Conservation (phyloP, 2,329 filamentous ascomycete species). For the Aspergillus uvarum region DNA sequence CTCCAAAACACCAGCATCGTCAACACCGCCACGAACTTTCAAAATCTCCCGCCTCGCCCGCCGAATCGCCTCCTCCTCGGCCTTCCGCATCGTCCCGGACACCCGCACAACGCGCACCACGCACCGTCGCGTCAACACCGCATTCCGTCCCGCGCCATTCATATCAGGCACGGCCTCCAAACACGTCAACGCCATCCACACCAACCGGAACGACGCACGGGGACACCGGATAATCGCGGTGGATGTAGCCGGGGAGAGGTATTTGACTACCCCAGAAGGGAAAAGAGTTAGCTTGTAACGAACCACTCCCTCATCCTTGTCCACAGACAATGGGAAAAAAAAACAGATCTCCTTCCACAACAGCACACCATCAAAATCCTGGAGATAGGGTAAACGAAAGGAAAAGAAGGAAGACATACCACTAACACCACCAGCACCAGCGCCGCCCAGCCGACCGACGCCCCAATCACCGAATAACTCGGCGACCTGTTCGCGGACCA, state of each 20-base stretch:
- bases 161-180: slow-evolving; percentile 67
- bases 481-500: slow-evolving; percentile 68
- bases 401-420: too few species aligned
- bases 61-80: slow-evolving; percentile 83
- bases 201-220: slow-evolving; percentile 76
- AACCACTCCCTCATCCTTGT: too few species aligned
- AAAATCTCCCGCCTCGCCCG: slow-evolving; percentile 71
- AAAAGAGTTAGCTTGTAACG: too few species aligned
- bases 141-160: slow-evolving; percentile 39
- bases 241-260: slow-evolving; percentile 85
- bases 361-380: neutral
- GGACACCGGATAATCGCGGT: slow-evolving; percentile 88
- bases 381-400: too few species aligned
- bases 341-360: too few species aligned
- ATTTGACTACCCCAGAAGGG: slow-evolving; percentile 66
- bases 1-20: slow-evolving; percentile 32
- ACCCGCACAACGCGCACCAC: slow-evolving; percentile 83
- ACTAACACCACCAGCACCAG: slow-evolving; percentile 66
- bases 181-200: slow-evolving; percentile 86
- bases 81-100: slow-evolving; percentile 89
- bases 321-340: too few species aligned
- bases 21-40: slow-evolving; percentile 58
- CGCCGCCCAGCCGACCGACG: slow-evolving; percentile 57
- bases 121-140: slow-evolving; percentile 52
- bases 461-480: slow-evolving; percentile 88